A percentile compares a stretch with the other conserved stretches of the same genome.
Conservation (phyloP, 768 basidiomycete species). For the Hericium rajendrae region DNA sequence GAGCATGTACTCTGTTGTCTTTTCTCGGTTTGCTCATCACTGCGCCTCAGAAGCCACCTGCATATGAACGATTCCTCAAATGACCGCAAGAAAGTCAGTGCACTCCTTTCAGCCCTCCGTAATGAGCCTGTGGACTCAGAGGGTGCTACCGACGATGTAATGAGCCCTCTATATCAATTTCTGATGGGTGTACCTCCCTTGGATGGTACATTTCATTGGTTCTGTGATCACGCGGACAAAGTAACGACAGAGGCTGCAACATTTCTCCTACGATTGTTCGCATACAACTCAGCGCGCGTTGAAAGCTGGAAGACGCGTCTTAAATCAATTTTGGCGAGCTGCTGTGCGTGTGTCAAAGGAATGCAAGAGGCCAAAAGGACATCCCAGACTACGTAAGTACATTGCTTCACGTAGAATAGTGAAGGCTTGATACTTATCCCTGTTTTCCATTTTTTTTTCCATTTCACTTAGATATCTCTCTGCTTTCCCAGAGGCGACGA, state of each 20-base stretch:
- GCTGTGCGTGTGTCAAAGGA: constrained; percentile 60
- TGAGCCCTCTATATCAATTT: constrained; percentile 42
- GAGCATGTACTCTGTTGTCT: no score
- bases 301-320: constrained; percentile 55
- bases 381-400: constrained; percentile 64
- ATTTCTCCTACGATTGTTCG: constrained; percentile 76
- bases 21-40: no score
- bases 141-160: constrained; percentile 36
- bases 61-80: not conserved
- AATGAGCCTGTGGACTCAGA: constrained; percentile 47
- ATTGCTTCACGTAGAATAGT: not conserved
- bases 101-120: constrained; percentile 44
- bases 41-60: no score
- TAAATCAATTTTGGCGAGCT: constrained; percentile 45
- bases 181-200: constrained; percentile 37
- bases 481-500: constrained; percentile 45
- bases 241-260: constrained; percentile 59
- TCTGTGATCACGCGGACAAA: constrained; percentile 53
- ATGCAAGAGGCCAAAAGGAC: constrained; percentile 54
- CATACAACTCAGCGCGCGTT: constrained; percentile 55
- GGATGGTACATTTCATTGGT: constrained; percentile 56
- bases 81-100: constrained; percentile 27
- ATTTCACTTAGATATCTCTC: constrained; percentile 43
- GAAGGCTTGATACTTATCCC: not conserved
- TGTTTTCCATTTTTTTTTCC: constrained; percentile 2